Evolutionary conservation across 179 eudicot genomes (phyloP).

Genomic region (Sideroxylon spinosum): DNA sequence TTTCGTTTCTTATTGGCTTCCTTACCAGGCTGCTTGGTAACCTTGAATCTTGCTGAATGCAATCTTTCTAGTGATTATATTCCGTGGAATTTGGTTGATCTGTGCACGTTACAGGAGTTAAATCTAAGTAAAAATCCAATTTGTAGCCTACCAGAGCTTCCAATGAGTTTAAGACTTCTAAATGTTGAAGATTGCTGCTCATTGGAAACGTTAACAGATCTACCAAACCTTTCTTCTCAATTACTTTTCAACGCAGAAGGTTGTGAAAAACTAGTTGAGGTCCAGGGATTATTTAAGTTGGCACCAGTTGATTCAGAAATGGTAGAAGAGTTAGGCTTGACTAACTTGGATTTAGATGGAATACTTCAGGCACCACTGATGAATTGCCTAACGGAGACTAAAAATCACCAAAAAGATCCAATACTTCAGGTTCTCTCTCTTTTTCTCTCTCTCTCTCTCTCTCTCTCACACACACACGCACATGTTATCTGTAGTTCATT

Average conservation of each 20-base stretch:
- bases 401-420: not conserved
- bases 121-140: not conserved
- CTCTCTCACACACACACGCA: too few species aligned
- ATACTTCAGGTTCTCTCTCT: not conserved
- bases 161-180: not conserved
- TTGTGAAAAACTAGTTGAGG: not conserved
- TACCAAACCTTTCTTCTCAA: not conserved
- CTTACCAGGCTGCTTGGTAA: too few species aligned
- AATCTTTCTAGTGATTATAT: too few species aligned
- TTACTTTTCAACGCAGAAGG: not conserved
- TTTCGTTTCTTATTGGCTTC: too few species aligned
- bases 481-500: not conserved
- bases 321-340: not conserved
- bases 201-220: not conserved
- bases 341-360: not conserved
- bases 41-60: too few species aligned
- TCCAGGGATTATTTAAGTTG: conserved; percentile 1
- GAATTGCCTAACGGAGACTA: not conserved
- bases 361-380: not conserved
- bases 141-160: conserved; percentile 14
- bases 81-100: too few species aligned
- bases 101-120: too few species aligned
- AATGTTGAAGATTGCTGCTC: not conserved
- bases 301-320: not conserved
- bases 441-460: not conserved